Conservation (phyloP, 2,329 filamentous ascomycete species). For the Massarina eburnea region DNA sequence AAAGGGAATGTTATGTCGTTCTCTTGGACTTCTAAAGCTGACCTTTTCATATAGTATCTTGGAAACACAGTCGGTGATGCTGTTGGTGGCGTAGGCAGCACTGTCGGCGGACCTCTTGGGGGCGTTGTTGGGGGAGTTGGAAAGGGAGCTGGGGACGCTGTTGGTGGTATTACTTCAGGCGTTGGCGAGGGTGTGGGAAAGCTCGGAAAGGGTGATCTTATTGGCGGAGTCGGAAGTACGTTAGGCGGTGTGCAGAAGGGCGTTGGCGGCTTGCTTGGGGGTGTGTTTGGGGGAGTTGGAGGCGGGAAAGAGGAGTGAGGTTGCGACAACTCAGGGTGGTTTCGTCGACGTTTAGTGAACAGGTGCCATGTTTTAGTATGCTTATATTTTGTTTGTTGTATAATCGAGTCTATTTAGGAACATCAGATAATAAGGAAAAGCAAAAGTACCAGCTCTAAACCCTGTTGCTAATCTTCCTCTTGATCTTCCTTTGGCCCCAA, state of each 20-base stretch:
- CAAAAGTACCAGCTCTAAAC: too few species aligned
- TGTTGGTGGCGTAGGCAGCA: slow-evolving; percentile 41
- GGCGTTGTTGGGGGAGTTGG: slow-evolving; percentile 47
- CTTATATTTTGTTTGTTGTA: too few species aligned
- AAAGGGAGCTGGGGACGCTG: slow-evolving; percentile 46
- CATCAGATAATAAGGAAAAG: too few species aligned
- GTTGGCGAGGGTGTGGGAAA: slow-evolving; percentile 50
- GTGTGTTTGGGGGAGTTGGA: slow-evolving; percentile 29
- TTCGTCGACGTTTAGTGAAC: too few species aligned
- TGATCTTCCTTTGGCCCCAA: slow-evolving; percentile 42
- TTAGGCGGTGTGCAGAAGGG: slow-evolving; percentile 45
- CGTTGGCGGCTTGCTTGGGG: slow-evolving; percentile 40
- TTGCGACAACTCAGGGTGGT: not conserved
- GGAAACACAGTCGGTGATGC: slow-evolving; percentile 40
- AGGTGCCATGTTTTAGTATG: too few species aligned
- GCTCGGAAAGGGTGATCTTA: slow-evolving; percentile 48
- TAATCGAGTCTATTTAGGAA: too few species aligned
- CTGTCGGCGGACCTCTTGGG: slow-evolving; percentile 44
- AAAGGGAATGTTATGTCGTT: too few species aligned
- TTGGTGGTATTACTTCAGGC: slow-evolving; percentile 45
- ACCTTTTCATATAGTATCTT: slow-evolving; percentile 19
- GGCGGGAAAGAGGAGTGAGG: slow-evolving; percentile 21
- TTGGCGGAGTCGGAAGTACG: slow-evolving; percentile 47
- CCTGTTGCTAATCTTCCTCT: not conserved
- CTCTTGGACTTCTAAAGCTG: not conserved